These are phyloP conservation scores for Fusarium sp. DNA, from an alignment of 2,329 filamentous ascomycete species.

Conservation along the genomic window DNA sequence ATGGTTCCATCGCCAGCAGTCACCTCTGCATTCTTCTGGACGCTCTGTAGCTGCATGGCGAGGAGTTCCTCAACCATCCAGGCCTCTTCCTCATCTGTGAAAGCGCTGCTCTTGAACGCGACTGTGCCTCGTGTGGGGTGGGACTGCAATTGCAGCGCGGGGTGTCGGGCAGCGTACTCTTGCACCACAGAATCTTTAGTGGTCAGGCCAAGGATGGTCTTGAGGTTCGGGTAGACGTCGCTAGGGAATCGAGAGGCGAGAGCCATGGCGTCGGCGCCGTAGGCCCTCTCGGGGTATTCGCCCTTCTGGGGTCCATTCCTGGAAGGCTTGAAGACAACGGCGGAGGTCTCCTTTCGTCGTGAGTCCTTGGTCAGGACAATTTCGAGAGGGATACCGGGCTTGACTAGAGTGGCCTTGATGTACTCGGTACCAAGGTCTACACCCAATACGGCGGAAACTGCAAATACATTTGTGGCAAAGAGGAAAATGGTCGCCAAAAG, in stretches of 20 bases:
- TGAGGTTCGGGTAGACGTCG: slow-evolving; percentile 96
- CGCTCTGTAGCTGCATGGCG: slow-evolving; percentile 95
- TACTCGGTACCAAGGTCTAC: slow-evolving; percentile 97
- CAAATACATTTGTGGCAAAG: slow-evolving; percentile 62
- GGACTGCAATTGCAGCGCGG: slow-evolving; percentile 77
- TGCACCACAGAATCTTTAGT: slow-evolving; percentile 71
- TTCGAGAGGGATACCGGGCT: slow-evolving; percentile 95
- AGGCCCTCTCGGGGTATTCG: slow-evolving; percentile 86
- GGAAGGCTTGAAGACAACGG: slow-evolving; percentile 93
- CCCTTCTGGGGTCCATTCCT: slow-evolving; percentile 72
- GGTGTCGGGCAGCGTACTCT: slow-evolving; percentile 82
- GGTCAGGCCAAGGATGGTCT: slow-evolving; percentile 85
- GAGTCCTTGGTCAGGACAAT: slow-evolving; percentile 99
- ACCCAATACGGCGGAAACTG: slow-evolving; percentile 82
- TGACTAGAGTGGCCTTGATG: slow-evolving; percentile 95
- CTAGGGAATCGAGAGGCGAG: slow-evolving; percentile 88
- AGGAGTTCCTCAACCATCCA: slow-evolving; percentile 92
- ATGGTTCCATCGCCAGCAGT: slow-evolving; percentile 81
- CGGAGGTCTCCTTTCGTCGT: slow-evolving; percentile 92
- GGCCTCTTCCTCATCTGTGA: slow-evolving; percentile 70
- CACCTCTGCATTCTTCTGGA: slow-evolving; percentile 87
- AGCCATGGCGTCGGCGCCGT: slow-evolving; percentile 91
- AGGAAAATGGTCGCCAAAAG: slow-evolving; percentile 57
- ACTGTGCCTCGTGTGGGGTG: slow-evolving; percentile 75
- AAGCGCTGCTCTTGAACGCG: slow-evolving; percentile 83